A percentile compares a stretch with the other conserved stretches of the same genome.
Conservation (phyloP, 78 protist species). For the Isochrysis galbana region DNA sequence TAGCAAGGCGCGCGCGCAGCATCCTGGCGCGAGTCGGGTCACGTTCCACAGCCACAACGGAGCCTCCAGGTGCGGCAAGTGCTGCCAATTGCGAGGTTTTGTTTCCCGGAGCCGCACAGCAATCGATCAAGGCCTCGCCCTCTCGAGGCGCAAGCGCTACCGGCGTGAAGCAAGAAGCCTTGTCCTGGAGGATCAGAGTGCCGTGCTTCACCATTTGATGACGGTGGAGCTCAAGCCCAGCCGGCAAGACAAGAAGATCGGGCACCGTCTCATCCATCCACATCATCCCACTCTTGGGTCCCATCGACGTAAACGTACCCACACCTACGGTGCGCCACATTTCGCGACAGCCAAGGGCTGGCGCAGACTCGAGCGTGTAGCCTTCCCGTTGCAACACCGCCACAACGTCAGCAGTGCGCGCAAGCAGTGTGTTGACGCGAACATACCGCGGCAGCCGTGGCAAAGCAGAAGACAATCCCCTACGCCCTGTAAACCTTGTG, state of each 20-base stretch:
- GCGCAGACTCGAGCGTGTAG: background rate
- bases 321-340: background rate
- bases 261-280: background rate
- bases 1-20: background rate
- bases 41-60: constrained; percentile 43
- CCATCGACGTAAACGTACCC: background rate
- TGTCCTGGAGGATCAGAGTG: constrained; percentile 53
- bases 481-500: background rate
- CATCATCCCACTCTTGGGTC: background rate
- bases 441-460: constrained; percentile 46
- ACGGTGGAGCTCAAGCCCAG: constrained; percentile 38
- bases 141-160: constrained; percentile 44
- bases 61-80: background rate
- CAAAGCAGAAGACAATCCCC: background rate
- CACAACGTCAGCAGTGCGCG: background rate
- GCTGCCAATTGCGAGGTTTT: constrained; percentile 57
- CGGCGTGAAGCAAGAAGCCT: constrained; percentile 69
- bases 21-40: background rate
- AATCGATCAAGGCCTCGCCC: constrained; percentile 38
- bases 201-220: background rate
- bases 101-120: constrained; percentile 77
- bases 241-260: constrained; percentile 26
- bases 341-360: background rate
- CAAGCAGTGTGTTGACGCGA: constrained; percentile 46
- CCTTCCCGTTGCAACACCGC: background rate